Base-by-base conservation (phyloP, 805 yeast species). In the Saturnispora ahearnii region DNA sequence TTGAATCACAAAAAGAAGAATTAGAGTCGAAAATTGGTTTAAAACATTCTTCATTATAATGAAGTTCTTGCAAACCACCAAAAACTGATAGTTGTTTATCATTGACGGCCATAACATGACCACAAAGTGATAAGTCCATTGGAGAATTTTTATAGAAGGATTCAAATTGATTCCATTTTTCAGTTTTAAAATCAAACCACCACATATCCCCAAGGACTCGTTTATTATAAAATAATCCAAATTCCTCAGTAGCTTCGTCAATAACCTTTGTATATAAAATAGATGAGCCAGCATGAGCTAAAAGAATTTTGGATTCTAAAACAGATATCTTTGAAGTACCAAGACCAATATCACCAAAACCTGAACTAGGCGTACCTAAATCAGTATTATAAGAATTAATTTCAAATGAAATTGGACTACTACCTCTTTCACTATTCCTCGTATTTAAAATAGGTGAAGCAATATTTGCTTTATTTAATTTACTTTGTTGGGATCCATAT, bases 191-290 rank as follows among this genome's bases (percentile, higher is more conserved):
- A 53, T 74, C 73, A 53, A 73, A 77, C 64, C 70, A 67, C 81
- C 81, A 77, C 56, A 70, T 56, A 59, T 77, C 81, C 28, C 77
- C 76, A 26, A 64, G 57, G 10, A 76, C 68, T 15, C 65, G 59
- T 9, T 48, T 49, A 34, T 49, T 56, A 37, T 53, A 52, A 42
- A 53, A 64, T 5, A 28, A 18, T 10, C 13, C n/a, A 12, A 46
- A 47, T 21, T 50, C 49, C 12, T 42, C 50, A 5, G 57, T 59
- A 37, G 57, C 48, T 24, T 58, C 56, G 30, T 54, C 51, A 7
- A 51, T 32, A 5, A 62, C 58, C 43, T 61, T 60, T 11, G 61
- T 54, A 45, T 58, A 55, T 24, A 59, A 49, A 1, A 53, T 53
- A 12, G 64, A 54, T 3, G 71, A 67, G 8, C 71, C 71, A 3